Evolutionary conservation across 257 asterid species (phyloP).

Genomic region (Striga asiatica): DNA sequence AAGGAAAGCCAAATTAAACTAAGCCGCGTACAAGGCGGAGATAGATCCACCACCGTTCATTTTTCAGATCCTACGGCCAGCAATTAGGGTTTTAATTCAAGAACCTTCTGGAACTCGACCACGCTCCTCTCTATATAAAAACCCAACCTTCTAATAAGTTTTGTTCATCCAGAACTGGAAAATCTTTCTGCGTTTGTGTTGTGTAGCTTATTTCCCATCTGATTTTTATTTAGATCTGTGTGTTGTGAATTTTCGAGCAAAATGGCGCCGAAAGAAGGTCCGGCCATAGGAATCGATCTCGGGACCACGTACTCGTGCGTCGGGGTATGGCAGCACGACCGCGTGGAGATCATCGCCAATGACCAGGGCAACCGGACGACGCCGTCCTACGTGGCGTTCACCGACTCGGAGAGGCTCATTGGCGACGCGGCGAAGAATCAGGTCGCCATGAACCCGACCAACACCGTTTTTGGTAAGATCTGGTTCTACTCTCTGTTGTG

Average conservation of each 20-base stretch:
- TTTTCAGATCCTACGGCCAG: background rate
- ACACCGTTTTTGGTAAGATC: constrained; percentile 69
- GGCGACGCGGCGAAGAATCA: constrained; percentile 96
- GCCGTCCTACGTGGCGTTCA: constrained; percentile 71
- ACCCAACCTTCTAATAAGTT: constrained; percentile 17
- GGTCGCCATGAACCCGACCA: constrained; percentile 81
- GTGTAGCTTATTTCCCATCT: too few species aligned
- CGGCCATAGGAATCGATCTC: constrained; percentile 82
- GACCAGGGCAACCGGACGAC: constrained; percentile 90
- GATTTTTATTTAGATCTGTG: too few species aligned
- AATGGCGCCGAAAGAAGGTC: constrained; percentile 86
- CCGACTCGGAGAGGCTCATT: constrained; percentile 67
- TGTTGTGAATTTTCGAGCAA: background rate
- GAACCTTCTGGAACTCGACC: background rate
- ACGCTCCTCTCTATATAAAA: constrained; percentile 15
- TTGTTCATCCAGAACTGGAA: too few species aligned
- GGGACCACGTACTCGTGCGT: constrained; percentile 86
- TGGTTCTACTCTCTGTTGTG: background rate
- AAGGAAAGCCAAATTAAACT: too few species aligned
- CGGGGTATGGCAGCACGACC: constrained; percentile 92
- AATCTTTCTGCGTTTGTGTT: too few species aligned
- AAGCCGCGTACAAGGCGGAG: too few species aligned
- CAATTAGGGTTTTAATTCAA: background rate
- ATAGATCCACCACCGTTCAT: background rate
- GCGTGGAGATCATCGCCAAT: constrained; percentile 80